Conservation (phyloP, 306 rosid species). For the Vigna unguiculata region DNA sequence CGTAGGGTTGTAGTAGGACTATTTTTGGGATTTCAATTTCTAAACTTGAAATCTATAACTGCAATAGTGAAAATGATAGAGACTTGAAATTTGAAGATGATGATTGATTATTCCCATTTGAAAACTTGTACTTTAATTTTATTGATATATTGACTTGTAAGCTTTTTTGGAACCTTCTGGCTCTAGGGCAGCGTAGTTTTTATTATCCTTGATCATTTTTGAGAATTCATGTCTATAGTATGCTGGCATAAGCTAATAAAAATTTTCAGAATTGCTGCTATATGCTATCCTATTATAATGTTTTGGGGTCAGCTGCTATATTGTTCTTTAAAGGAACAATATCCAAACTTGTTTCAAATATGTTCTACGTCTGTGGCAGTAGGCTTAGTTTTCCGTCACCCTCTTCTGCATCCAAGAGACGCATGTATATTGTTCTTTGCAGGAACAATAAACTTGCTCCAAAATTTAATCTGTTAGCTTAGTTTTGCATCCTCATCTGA, state of each 20-base stretch:
- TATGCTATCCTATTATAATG: neutral
- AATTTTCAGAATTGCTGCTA: neutral
- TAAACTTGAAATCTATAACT: neutral
- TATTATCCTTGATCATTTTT: neutral
- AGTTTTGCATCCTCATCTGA: neutral
- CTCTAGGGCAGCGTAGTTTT: neutral
- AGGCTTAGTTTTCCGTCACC: neutral
- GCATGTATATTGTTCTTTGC: neutral
- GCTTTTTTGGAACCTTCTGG: neutral
- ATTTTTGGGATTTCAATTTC: neutral
- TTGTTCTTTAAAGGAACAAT: neutral
- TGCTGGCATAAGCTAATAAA: neutral
- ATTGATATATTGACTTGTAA: neutral
- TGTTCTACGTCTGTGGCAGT: neutral
- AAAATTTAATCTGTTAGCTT: constrained; percentile 9
- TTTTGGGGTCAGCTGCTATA: neutral
- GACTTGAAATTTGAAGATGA: neutral
- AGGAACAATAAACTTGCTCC: neutral
- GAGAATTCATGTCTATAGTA: neutral
- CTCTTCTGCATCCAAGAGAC: neutral
- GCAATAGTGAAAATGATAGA: neutral
- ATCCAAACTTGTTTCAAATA: constrained; percentile 4
- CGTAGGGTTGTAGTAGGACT: neutral
- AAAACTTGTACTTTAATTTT: neutral
- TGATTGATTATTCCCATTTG: neutral